Base-by-base conservation (phyloP, 768 basidiomycete species). In the Mycena haematopus region DNA sequence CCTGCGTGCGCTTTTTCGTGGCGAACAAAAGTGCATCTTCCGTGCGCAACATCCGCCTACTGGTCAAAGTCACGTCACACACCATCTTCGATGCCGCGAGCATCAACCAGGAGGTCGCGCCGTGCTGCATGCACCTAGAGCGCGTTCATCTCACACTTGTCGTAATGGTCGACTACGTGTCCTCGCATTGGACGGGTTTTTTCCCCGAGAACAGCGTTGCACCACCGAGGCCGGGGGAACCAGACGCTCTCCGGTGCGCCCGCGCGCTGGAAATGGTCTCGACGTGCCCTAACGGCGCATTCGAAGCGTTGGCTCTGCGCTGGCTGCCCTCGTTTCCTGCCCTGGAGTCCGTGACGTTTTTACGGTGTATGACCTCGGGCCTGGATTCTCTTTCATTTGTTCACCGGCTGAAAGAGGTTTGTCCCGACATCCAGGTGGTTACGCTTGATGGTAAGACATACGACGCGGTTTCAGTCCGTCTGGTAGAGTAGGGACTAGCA, bases 171-270 rank as follows among this genome's bases (percentile, higher is more conserved):
- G 59, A 65, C 31, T 50, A 65, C 49, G 36, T 11, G n/a, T 56
- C 64, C 14, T 57, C 59, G 24, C 64, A 60, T 21, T 65, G 64
- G 64, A 57, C 58, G 22, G 59, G 47, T 2, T 65, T 61, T n/a
- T 61, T 65, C 55, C 55, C 58, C 9, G 62, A 52, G 25, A 45
- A 50, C 52, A 21, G 14, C n/a, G 19, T 14, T 9, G 46, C 25
- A 24, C 40, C 51, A 14, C 40, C 19, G 44, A 36, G 53, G 21
- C 19, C 19, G 22, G 27, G n/a, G 31, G 24, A 3, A 9, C 33
- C 33, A 19, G 52, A 61, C 38, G 47, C 45, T 7, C 55, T 65
- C 19, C 51, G 52, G 35, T 27, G 22, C 40, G 56, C 52, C 8
- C 65, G 51, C 10, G 55, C 51, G 24, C 22, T 65, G 42, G 65